These are phyloP conservation scores for Tulasnella sp. DNA, from an alignment of 768 basidiomycete genomes.

Conservation along the genomic window DNA sequence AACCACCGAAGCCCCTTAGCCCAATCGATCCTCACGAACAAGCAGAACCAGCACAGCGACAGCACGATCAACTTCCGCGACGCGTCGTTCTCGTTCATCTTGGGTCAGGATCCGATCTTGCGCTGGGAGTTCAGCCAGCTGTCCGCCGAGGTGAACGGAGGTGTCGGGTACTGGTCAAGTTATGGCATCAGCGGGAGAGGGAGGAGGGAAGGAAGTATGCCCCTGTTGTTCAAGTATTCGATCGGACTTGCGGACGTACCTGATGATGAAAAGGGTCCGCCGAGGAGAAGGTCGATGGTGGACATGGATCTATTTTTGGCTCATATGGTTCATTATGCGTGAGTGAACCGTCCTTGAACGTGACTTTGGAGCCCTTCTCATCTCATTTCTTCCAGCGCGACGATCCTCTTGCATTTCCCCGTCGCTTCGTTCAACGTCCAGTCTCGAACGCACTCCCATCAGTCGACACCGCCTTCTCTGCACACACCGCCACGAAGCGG, in stretches of 20 bases:
- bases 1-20: neutral
- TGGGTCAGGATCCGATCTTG: neutral
- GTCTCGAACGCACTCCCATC: neutral
- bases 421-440: conserved; percentile 7
- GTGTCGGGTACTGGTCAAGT: conserved; percentile 10
- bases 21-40: neutral
- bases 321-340: conserved; percentile 27
- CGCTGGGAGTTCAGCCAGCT: conserved; percentile 18
- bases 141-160: neutral
- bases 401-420: conserved; percentile 18
- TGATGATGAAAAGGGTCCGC: neutral
- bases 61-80: neutral
- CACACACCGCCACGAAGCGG: neutral
- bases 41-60: neutral
- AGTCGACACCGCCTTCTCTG: neutral
- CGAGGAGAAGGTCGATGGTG: conserved; percentile 1
- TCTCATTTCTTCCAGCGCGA: neutral
- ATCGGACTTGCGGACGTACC: conserved; percentile 15
- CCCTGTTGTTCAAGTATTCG: conserved; percentile 16
- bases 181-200: neutral
- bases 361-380: neutral
- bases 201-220: conserved; percentile 4
- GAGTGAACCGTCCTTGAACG: neutral
- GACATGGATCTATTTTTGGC: conserved; percentile 24
- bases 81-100: neutral